Base-by-base conservation (phyloP, 805 yeast genomes). In the Saitoella complicata region DNA sequence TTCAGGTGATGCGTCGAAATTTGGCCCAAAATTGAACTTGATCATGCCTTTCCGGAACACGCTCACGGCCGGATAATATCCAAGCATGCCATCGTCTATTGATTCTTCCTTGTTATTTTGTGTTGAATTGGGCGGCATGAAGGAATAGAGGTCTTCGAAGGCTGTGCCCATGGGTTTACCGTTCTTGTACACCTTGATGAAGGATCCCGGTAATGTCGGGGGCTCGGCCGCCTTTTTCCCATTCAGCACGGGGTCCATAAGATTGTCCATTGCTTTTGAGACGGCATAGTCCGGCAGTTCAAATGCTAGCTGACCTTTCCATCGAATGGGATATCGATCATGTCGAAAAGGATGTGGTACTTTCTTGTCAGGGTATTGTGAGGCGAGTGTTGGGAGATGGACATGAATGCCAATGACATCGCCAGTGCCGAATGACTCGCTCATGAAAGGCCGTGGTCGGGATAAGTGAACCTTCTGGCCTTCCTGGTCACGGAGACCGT, bases 51-150 rank as follows among this genome's bases (percentile, higher is more conserved):
- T 80, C 51, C 75, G 75, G 57, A 75, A 91, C 30, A 80, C 81
- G 45, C 94, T 81, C 33, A 84, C 69, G 65, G 86, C 83, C 1
- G 98, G 97, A 61, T 78, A 91, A 58, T 91, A 91, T 0, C 97
- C 98, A 45, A 85, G 62, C 38, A 75, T 65, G 0, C 94, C 94
- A 57, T 91, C 95, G 58, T 91, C 93, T 7, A 56, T 51, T 3
- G 52, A 51, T 3, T 54, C 52, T 10, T 41, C 36, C 55, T 57
- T 46, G 49, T 64, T 40, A 55, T 77, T n/a, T 13, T 41, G 32
- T n/a, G 31, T 31, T 37, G 87, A 73, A 46, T 78, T 69, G 2
- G 94, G 87, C 0, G 96, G 95, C 41, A 81, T 60, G 55, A 84
- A 87, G 30, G 85, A 80, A 49, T 74, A 76, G 37, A 88, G 58